Evolutionary conservation across 306 rosid species (phyloP).

Genomic region (Datisca glomerata): DNA sequence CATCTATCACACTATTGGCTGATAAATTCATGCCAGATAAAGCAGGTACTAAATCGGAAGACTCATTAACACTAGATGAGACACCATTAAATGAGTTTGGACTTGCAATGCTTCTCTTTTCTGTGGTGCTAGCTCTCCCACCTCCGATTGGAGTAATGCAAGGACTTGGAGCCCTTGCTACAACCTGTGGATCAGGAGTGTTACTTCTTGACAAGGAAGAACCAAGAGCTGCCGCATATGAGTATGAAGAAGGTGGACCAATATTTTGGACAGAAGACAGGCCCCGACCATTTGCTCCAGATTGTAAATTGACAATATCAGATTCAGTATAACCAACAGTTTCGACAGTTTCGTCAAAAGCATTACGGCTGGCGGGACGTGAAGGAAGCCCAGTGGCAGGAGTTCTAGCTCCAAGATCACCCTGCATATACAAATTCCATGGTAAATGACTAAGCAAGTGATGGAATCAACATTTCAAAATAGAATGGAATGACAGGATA

Average conservation of each 20-base stretch:
- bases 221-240: conserved; percentile 86
- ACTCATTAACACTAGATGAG: conserved; percentile 49
- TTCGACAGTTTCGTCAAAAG: conserved; percentile 75
- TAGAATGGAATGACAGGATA: not conserved
- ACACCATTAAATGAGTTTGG: conserved; percentile 48
- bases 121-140: conserved; percentile 48
- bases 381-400: conserved; percentile 49
- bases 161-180: conserved; percentile 92
- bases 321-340: conserved; percentile 40
- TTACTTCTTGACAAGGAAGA: conserved; percentile 77
- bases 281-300: conserved; percentile 57
- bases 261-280: conserved; percentile 49
- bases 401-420: conserved; percentile 22
- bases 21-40: conserved; percentile 73
- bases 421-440: conserved; percentile 25
- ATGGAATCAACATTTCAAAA: conserved; percentile 8
- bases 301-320: conserved; percentile 39
- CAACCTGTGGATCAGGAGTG: conserved; percentile 80
- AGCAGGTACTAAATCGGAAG: conserved; percentile 68
- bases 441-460: too few species aligned
- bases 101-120: conserved; percentile 54
- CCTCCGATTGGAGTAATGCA: conserved; percentile 86
- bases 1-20: conserved; percentile 35
- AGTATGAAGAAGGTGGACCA: conserved; percentile 48
- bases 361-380: conserved; percentile 81